phyloP scores from a whole-genome alignment of 2,329 filamentous ascomycete species.

The Pezicula rhizophila region DNA sequence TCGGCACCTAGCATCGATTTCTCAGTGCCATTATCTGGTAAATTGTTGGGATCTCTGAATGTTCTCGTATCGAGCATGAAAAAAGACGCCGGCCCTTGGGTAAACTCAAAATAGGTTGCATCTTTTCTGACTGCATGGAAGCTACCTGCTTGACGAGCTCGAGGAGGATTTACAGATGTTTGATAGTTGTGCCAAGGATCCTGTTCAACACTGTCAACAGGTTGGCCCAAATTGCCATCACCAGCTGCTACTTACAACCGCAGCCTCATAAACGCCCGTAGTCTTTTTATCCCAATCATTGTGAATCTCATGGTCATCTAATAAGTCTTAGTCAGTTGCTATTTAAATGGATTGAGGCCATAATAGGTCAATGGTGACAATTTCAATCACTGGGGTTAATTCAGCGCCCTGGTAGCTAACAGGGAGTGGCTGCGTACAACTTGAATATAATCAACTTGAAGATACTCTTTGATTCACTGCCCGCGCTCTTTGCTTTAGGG shows the following conservation, averaged over 20 bases:
- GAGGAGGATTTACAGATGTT: conserved; percentile 74
- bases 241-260: conserved; percentile 48
- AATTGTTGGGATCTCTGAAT: conserved; percentile 63
- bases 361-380: too few species aligned
- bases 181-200: conserved; percentile 81
- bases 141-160: conserved; percentile 44
- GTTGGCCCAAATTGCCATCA: neutral
- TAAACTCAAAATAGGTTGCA: conserved; percentile 83
- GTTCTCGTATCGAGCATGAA: conserved; percentile 91
- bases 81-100: conserved; percentile 84
- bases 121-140: conserved; percentile 35
- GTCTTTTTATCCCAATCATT: conserved; percentile 88
- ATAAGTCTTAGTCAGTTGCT: too few species aligned
- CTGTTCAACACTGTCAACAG: neutral
- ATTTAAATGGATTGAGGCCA: too few species aligned
- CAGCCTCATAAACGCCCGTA: conserved; percentile 72
- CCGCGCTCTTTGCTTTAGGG: too few species aligned
- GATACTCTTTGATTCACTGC: too few species aligned
- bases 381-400: too few species aligned
- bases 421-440: too few species aligned
- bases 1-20: conserved; percentile 84
- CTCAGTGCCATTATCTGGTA: conserved; percentile 51
- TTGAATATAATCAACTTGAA: too few species aligned
- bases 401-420: too few species aligned
- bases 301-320: conserved; percentile 88